A percentile compares a stretch with the other conserved stretches of the same genome.
phyloP scores from a whole-genome alignment of 352 stramenopile genomes.

The Phytophthora europaea region DNA sequence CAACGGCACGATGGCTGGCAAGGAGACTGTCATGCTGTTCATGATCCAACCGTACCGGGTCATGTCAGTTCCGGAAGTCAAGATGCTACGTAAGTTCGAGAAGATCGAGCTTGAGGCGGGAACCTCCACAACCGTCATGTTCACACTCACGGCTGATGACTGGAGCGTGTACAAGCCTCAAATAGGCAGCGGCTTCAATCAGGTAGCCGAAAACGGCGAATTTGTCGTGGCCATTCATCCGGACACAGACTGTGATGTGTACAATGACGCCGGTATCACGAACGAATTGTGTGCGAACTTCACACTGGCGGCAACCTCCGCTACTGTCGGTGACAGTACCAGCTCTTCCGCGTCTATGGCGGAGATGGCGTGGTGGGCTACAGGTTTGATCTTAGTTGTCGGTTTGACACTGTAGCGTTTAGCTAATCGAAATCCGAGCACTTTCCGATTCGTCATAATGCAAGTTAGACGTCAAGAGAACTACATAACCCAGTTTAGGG shows the following conservation, averaged over 20 bases:
- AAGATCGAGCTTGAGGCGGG: conserved; percentile 69
- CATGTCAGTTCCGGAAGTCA: conserved; percentile 77
- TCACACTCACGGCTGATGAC: conserved; percentile 55
- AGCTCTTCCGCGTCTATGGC: conserved; percentile 16
- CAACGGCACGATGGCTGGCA: conserved; percentile 56
- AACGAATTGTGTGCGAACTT: conserved; percentile 59
- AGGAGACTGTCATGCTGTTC: conserved; percentile 85
- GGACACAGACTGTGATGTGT: conserved; percentile 75
- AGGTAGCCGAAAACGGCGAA: conserved; percentile 66
- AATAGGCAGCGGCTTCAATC: conserved; percentile 62
- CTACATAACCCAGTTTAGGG: too few species aligned
- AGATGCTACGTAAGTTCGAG: conserved; percentile 81
- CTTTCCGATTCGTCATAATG: too few species aligned
- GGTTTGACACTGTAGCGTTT: conserved; percentile 8
- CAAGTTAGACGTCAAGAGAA: too few species aligned
- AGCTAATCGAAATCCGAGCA: too few species aligned
- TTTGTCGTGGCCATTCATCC: conserved; percentile 75
- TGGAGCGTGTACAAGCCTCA: conserved; percentile 71
- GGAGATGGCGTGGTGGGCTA: conserved; percentile 14
- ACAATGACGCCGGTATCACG: conserved; percentile 40
- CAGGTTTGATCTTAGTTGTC: conserved; percentile 14
- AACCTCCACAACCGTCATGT: conserved; percentile 39
- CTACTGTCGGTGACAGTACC: conserved; percentile 21
- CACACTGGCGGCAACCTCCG: conserved; percentile 28
- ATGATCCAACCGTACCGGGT: conserved; percentile 69